Base-by-base conservation (phyloP, 768 basidiomycete species). In the Calvatia gigantea region DNA sequence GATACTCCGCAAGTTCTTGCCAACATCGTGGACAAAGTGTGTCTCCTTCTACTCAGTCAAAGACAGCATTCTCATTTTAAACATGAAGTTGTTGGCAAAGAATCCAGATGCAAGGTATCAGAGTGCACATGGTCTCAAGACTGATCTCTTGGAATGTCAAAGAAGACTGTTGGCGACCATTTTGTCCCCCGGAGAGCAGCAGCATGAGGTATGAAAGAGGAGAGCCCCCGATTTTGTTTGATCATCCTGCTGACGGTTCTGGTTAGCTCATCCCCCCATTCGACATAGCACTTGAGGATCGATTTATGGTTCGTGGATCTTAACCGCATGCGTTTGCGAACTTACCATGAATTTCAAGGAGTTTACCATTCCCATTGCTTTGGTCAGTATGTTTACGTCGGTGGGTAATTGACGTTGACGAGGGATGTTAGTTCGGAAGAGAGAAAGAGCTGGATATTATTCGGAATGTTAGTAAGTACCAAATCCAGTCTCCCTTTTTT, bases 1-100 rank as follows among this genome's bases (percentile, higher is more conserved):
- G 88, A 90, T 65, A 76, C 88, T 3, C 87, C 88, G 1, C 82
- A 84, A 58, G 86, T 90, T 11, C 69, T 90, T 19, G 85, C 85
- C 3, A 72, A 75, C 54, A 86, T 90, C 45, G 80, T 90, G 54
- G 85, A 87, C 60, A 87, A 85, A 74, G 85, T 79, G 60, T 42
- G 65, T 31, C 29, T 39, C 23, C 17, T 17, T 46, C 8, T 38
- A 1, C 28, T 32, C 21, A 17, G 44, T 23, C 38, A 31, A 4
- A 25, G 28, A 31, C 19, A 41, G 45, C 57, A 46, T 39, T 59
- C 57, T 44, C 61, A 56, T 35, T 38, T 31, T 31, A 48, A 50
- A 9, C 35, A 17, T 42, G 21, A 54, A 87, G 84, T 76, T 89
- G 27, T 73, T 88, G n/a, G 69, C 77, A 4, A 90, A 90, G 67